Conservation (phyloP, 495 filamentous ascomycete genomes). For the Aspergillus carlsbadensis region DNA sequence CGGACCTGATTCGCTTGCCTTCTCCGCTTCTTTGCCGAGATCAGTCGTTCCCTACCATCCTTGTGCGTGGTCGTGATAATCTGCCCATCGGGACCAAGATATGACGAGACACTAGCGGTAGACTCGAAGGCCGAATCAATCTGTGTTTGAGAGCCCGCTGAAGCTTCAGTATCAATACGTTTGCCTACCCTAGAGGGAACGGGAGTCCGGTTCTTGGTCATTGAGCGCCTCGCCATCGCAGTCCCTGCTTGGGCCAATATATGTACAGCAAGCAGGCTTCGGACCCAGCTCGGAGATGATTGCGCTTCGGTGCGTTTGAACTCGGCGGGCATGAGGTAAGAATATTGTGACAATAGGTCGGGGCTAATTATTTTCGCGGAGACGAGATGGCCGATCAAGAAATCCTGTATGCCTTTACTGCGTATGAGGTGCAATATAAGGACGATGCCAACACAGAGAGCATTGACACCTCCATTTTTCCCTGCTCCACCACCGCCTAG, state of each 20-base stretch:
- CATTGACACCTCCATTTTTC: conserved; percentile 68
- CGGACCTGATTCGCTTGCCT: conserved; percentile 87
- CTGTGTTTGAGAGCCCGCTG: conserved; percentile 47
- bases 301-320: conserved; percentile 43
- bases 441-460: conserved; percentile 80
- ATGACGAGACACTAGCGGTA: conserved; percentile 45
- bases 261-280: conserved; percentile 73
- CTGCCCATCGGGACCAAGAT: conserved; percentile 52
- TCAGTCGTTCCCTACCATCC: conserved; percentile 55
- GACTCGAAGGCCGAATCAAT: conserved; percentile 46
- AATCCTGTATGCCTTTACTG: conserved; percentile 56
- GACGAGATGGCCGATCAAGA: conserved; percentile 44
- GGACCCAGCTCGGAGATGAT: conserved; percentile 57
- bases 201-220: conserved; percentile 50
- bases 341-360: conserved; percentile 44
- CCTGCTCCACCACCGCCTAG: conserved; percentile 81
- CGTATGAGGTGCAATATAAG: conserved; percentile 63
- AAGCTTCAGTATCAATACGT: conserved; percentile 58
- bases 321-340: conserved; percentile 42
- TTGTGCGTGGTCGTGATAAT: conserved; percentile 45
- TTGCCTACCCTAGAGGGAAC: conserved; percentile 43
- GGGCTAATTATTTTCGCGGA: conserved; percentile 47
- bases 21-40: conserved; percentile 74
- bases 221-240: conserved; percentile 52
- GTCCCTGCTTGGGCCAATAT: conserved; percentile 77